Base-by-base conservation (phyloP, 768 basidiomycete species). In the Myochromella boudieri region DNA sequence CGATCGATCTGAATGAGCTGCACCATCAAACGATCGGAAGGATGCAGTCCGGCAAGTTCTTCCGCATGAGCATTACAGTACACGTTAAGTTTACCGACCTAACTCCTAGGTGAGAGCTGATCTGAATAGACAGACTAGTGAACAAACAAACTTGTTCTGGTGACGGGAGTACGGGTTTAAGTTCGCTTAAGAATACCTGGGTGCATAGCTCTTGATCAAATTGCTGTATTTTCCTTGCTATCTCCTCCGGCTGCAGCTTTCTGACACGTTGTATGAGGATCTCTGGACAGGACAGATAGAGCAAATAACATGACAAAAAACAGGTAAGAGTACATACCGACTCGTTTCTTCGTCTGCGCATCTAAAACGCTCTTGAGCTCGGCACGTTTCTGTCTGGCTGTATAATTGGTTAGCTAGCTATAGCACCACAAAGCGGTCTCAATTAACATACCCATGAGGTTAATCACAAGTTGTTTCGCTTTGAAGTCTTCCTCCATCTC, bases 401-500 rank as follows among this genome's bases (percentile, higher is more conserved):
- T 46, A 39, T 31, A 29, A 46, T 34, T n/a, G 42, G 18, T 60
- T 47, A 59, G 53, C 42, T 17, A 29, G 8, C n/a, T n/a, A n/a
- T 18, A 29, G 26, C 37, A 22, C 1, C 29, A 39, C 24, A 27
- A 7, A 14, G 5, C 4, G 46, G 32, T 33, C 44, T 29, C 18
- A 49, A 41, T 49, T 52, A n/a, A 29, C 53, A 73, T 61, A 91
- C 92, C 87, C 74, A 97, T 82, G 9, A 94, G 69, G 60, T 91
- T 92, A 49, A 90, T 88, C 47, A 95, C 93, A 38, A 95, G 74
- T 63, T 97, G 91, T 67, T 94, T 94, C 14, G 94, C 94, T 61
- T 94, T 92, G 73, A 99, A 99, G 62, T 94, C 94, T 60, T 95
- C 88, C 64, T 98, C 94, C 89, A 99, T 97, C 69, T 94, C 87